Evolutionary conservation across 805 yeast genomes (phyloP).

Genomic region (Candida berthetii): DNA sequence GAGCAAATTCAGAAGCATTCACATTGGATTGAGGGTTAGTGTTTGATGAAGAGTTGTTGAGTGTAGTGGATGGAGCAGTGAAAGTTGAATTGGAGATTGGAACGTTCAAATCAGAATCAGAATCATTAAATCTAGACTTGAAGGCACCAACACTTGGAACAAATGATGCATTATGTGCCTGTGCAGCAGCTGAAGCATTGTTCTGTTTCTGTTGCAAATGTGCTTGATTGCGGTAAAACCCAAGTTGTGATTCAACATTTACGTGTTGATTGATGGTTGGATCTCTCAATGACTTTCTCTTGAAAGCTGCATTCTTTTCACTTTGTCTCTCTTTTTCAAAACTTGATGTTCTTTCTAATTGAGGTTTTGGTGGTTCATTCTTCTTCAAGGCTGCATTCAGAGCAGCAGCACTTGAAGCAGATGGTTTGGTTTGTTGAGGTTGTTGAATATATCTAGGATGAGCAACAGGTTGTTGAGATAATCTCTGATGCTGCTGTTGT

Average conservation of each 20-base stretch:
- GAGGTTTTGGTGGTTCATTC: slow-evolving; percentile 24
- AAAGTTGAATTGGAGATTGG: no score
- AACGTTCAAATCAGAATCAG: slow-evolving; percentile 51
- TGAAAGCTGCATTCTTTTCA: slow-evolving; percentile 28
- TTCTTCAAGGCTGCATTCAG: slow-evolving; percentile 51
- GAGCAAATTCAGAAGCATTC: slow-evolving; percentile 9
- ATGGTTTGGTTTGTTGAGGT: slow-evolving; percentile 1
- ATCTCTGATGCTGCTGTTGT: neutral
- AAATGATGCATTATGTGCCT: slow-evolving; percentile 5
- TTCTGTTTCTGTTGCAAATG: slow-evolving; percentile 8
- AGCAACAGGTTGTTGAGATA: neutral
- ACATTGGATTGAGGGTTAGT: slow-evolving; percentile 6
- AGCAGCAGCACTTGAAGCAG: slow-evolving; percentile 21
- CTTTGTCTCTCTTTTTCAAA: slow-evolving; percentile 41
- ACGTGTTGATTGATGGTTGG: slow-evolving; percentile 16
- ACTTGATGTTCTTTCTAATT: slow-evolving; percentile 36
- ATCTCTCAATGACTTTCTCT: slow-evolving; percentile 28
- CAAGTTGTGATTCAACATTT: slow-evolving; percentile 16
- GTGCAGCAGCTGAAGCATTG: slow-evolving; percentile 6
- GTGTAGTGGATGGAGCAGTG: no score
- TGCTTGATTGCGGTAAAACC: slow-evolving; percentile 20
- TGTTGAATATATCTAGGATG: neutral
- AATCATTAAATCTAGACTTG: slow-evolving; percentile 55
- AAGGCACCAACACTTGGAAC: slow-evolving; percentile 15
- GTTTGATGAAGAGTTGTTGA: neutral